Percentiles rank a stretch among this genome's conserved stretches.
phyloP scores from a whole-genome alignment of 352 stramenopile genomes.

The Phytophthora tubulina region DNA sequence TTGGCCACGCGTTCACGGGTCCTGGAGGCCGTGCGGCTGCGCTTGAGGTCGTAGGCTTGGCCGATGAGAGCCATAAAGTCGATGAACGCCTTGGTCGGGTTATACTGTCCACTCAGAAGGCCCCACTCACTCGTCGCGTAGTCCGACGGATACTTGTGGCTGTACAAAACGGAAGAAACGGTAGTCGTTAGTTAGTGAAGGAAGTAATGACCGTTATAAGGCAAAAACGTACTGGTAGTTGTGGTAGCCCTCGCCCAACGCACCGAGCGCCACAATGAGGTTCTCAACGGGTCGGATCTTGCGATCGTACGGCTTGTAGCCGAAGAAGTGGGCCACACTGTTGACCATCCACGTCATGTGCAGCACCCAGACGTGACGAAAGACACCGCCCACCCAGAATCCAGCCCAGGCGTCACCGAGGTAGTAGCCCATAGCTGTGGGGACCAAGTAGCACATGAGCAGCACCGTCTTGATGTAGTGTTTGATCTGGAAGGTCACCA shows the following conservation, averaged over 20 bases:
- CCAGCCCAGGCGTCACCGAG: constrained; percentile 94
- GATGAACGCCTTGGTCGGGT: constrained; percentile 99
- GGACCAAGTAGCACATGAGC: constrained; percentile 98
- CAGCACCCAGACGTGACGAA: constrained; percentile 96
- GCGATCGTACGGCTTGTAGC: constrained; percentile 98
- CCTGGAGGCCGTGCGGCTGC: constrained; percentile 86
- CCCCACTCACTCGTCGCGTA: constrained; percentile 98
- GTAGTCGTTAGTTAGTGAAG: constrained; percentile 5
- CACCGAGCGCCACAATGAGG: constrained; percentile 95
- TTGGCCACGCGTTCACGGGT: constrained; percentile 78
- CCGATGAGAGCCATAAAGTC: constrained; percentile 93
- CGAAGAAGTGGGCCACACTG: constrained; percentile 98
- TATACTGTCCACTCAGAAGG: constrained; percentile 96
- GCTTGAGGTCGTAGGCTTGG: constrained; percentile 96
- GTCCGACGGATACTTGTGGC: constrained; percentile 99
- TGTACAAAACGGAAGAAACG: constrained; percentile 34
- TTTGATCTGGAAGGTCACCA: constrained; percentile 97
- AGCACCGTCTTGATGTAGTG: constrained; percentile 91
- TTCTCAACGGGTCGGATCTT: constrained; percentile 97
- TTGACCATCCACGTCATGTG: constrained; percentile 99
- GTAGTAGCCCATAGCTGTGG: constrained; percentile 89
- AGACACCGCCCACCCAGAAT: constrained; percentile 96
- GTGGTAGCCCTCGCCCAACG: constrained; percentile 98
- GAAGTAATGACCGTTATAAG: neutral
- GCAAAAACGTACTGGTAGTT: constrained; percentile 94